phyloP scores from a whole-genome alignment of 345 rosid species.

The Populus davidiana region DNA sequence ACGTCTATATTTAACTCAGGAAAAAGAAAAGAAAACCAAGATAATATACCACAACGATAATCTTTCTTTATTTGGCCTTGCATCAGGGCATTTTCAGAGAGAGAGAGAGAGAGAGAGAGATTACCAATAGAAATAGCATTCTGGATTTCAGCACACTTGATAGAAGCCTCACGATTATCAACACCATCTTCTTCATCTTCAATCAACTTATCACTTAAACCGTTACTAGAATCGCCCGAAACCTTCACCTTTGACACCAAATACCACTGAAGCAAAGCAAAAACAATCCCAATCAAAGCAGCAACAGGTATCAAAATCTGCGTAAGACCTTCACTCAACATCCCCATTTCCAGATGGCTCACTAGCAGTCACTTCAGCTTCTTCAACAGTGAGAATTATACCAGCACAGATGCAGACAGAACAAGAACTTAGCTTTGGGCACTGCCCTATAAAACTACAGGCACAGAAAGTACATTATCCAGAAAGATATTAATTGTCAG shows the following conservation, averaged over 20 bases:
- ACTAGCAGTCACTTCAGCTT: not conserved
- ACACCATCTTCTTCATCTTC: constrained; percentile 53
- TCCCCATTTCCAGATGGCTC: constrained; percentile 31
- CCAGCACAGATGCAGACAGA: constrained; percentile 6
- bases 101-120: constrained; percentile 8
- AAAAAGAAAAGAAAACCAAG: not conserved
- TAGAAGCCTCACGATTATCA: constrained; percentile 38
- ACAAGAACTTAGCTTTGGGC: not conserved
- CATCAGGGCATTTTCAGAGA: not conserved
- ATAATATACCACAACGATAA: no score
- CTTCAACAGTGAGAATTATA: not conserved
- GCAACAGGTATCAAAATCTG: constrained; percentile 51
- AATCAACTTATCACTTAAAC: constrained; percentile 40
- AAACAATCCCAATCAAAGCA: constrained; percentile 54
- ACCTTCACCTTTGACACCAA: constrained; percentile 56
- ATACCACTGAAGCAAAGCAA: constrained; percentile 67
- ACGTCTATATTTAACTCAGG: not conserved
- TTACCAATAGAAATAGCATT: constrained; percentile 64
- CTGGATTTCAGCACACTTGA: constrained; percentile 72
- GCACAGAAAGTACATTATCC: constrained; percentile 5
- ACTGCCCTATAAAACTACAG: not conserved
- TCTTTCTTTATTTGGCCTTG: no score
- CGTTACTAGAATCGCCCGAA: constrained; percentile 30
- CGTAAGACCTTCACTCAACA: constrained; percentile 43
- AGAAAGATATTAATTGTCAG: constrained; percentile 7